phyloP scores from a whole-genome alignment of 2,329 filamentous ascomycete genomes.

The Metarhizium rileyi region DNA sequence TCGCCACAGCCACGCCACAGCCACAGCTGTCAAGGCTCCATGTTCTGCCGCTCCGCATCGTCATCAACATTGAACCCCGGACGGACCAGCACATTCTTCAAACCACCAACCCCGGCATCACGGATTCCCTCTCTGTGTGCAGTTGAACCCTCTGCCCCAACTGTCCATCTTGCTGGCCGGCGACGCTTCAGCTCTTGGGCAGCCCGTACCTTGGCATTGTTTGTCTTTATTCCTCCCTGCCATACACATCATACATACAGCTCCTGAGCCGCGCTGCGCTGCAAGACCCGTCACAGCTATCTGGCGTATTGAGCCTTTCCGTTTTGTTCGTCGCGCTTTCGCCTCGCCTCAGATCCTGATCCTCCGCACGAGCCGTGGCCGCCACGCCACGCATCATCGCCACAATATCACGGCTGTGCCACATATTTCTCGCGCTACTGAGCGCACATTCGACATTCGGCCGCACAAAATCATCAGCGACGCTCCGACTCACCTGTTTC shows the following conservation, averaged over 20 bases:
- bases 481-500: neutral
- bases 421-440: neutral
- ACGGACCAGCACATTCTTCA: neutral
- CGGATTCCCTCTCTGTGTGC: neutral
- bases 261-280: too few relatives aligned
- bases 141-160: neutral
- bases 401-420: neutral
- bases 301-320: neutral
- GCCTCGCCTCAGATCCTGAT: neutral
- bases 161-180: neutral
- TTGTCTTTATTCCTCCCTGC: neutral
- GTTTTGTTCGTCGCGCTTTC: neutral
- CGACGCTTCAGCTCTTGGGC: neutral
- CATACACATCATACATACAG: neutral
- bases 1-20: too few relatives aligned
- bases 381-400: neutral
- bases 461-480: neutral
- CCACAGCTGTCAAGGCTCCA: neutral
- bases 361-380: neutral
- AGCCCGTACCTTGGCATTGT: neutral
- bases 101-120: conserved; percentile 1
- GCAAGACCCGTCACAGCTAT: neutral
- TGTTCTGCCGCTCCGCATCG: conserved; percentile 4
- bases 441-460: neutral
- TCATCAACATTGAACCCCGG: conserved; percentile 1